Base-by-base conservation (phyloP, 176 grass and related monocot species). In the Triticum dicoccoides region DNA sequence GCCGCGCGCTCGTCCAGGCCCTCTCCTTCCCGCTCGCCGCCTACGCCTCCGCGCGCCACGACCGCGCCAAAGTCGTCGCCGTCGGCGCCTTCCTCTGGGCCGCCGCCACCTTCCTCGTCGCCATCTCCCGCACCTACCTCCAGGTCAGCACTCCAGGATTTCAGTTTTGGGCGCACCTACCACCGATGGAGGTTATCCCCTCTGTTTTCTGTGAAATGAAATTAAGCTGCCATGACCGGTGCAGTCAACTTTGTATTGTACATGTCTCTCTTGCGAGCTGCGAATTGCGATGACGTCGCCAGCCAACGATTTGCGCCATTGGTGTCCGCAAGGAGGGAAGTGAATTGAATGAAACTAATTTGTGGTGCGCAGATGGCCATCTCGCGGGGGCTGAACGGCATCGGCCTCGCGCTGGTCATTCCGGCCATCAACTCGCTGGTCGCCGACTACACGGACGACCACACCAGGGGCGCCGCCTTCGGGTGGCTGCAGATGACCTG, bases 71-170 rank as follows among this genome's bases (percentile, higher is more conserved):
- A 1, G 54, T 59, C 54, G 54, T 98, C 75, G 93, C 93, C 14
- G 27, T 89, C 6, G 93, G 93, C 17, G 95, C 95, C 62, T 98
- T 98, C 80, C 93, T 98, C 73, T 95, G 93, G 91, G 91, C 95
- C 15, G 91, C 78, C 47, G 89, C 95, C 61, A 95, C 95, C 20
- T 93, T 95, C 89, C 91, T 98, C 69, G 93, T 98, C 61, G 93
- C 91, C 81, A 14, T 95, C 76, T 98, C 95, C 33, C 73, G 29
- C 67, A 89, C 91, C 77, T 98, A 95, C 89, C 27, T 95, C 82
- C 89, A 95, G 93, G 93, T 59, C 54, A 6, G 54, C 25, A 25
- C 25, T 25, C 25, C 25, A 25, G 25, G 25, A 25, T 25, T 25
- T 59, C 54, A 6, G 54, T 59, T 41, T 8, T 59, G 54, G 2